A percentile compares a stretch with the other conserved stretches of the same genome.
Evolutionary conservation across 2,329 filamentous ascomycete genomes (phyloP).

Genomic region (Monilinia laxa): DNA sequence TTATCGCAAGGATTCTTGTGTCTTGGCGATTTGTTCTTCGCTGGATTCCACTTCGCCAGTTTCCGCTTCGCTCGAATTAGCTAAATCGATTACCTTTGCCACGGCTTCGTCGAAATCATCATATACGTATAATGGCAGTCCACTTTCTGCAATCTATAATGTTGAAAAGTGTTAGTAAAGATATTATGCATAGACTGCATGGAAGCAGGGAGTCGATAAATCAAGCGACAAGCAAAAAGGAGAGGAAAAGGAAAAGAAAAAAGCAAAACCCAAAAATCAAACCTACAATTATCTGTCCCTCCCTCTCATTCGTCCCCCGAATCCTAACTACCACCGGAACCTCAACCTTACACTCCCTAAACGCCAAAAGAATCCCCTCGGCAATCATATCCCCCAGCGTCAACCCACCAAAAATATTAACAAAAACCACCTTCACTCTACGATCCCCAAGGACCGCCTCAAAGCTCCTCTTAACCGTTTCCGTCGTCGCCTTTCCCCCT

Average conservation of each 20-base stretch:
- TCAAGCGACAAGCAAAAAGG: not conserved
- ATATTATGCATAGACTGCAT: not conserved
- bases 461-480: conserved; percentile 77
- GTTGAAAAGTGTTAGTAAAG: not conserved
- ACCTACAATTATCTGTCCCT: conserved; percentile 63
- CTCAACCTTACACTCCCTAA: conserved; percentile 63
- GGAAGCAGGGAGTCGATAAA: too few species aligned
- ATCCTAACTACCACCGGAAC: conserved; percentile 76
- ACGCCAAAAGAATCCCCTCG: conserved; percentile 69
- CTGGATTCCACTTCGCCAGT: too few species aligned
- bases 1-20: too few species aligned
- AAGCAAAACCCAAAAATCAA: conserved; percentile 4
- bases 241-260: not conserved
- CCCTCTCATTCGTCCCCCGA: conserved; percentile 70
- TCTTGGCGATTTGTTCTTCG: too few species aligned
- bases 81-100: conserved; percentile 61
- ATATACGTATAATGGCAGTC: conserved; percentile 66
- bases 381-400: conserved; percentile 77
- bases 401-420: conserved; percentile 67
- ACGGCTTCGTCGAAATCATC: conserved; percentile 75
- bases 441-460: conserved; percentile 69
- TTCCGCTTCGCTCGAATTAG: conserved; percentile 35
- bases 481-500: conserved; percentile 80
- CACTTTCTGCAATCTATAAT: conserved; percentile 60
- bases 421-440: conserved; percentile 69